Base-by-base conservation (phyloP, 129 eudicot genomes). In the Helichrysum umbraculigerum region DNA sequence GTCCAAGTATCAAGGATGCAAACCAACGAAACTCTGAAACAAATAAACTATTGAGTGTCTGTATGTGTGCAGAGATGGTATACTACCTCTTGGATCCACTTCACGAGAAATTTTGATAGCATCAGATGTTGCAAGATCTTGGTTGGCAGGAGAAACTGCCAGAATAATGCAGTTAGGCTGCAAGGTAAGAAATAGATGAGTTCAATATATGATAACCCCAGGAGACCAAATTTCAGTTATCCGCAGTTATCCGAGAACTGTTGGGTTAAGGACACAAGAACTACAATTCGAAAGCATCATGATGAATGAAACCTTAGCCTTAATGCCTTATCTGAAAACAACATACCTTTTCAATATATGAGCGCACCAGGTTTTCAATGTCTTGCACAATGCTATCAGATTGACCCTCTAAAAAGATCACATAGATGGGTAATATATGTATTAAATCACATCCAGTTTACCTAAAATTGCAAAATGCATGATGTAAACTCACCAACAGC, bases 121-220 rank as follows among this genome's bases (percentile, higher is more conserved):
- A 81, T 95, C 97, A 0, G 99, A 95, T 37, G 97, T 95, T 54
- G 99, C 99, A 77, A 95, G 92, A 86, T 95, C 99, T 85, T 95
- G 98, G 80, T 94, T 94, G 58, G 98, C 98, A 68, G 98, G 98
- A 77, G 98, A 91, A 84, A 94, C 88, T 57, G 99, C 99, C 64
- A 95, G 79, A 81, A 95, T 95, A 25, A 95, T 91, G 85, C 99
- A 95, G 76, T 91, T 95, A 64, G 99, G 99, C 99, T 95, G 99
- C 97, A 89, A 60, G 71, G 20, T 42, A 68, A 67, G 42, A 71
- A 78, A 82, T 32, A 7, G 64, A 42, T 77, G 66, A 61, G 10
- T 47, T 39, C 35, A 58, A 37, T 3, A 20, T 59, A 68, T 37
- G 68, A 57, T 68, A 68, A 57, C 69, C 29, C 81, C 75, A 32